Conservation (phyloP, 495 filamentous ascomycete genomes). For the Melanomma pulvis-pyrius region DNA sequence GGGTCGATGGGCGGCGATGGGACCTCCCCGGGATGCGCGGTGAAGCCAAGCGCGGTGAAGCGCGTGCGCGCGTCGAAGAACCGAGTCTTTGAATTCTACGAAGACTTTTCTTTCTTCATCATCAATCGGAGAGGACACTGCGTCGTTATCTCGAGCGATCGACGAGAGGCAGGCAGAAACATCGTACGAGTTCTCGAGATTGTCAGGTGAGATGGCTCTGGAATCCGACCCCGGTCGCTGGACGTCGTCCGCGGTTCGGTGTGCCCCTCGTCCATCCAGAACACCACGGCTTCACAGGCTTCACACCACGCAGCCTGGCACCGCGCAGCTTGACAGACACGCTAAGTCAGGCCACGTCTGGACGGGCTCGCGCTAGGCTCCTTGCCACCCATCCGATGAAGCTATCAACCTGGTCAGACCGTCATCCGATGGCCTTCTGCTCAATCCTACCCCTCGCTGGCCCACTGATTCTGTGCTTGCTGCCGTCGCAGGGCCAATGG, state of each 20-base stretch:
- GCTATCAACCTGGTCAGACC: constrained; percentile 22
- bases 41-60: no score
- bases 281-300: background rate
- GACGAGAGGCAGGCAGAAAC: background rate
- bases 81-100: no score
- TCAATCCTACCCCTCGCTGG: constrained; percentile 8
- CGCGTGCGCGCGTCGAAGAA: no score
- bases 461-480: background rate
- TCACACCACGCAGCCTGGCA: background rate
- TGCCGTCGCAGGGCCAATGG: background rate
- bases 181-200: background rate
- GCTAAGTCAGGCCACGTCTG: background rate
- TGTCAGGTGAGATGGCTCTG: constrained; percentile 9
- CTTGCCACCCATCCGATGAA: constrained; percentile 4
- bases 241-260: background rate
- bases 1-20: no score
- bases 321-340: background rate
- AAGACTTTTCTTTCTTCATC: no score
- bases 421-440: constrained; percentile 25
- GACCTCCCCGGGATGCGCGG: no score
- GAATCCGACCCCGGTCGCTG: background rate
- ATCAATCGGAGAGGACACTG: no score
- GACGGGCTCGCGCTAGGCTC: background rate
- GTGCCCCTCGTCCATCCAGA: background rate
- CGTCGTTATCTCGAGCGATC: no score